These are phyloP conservation scores for Neofusicoccum sp. DNA, from an alignment of 2,329 filamentous ascomycete species.

Conservation along the genomic window DNA sequence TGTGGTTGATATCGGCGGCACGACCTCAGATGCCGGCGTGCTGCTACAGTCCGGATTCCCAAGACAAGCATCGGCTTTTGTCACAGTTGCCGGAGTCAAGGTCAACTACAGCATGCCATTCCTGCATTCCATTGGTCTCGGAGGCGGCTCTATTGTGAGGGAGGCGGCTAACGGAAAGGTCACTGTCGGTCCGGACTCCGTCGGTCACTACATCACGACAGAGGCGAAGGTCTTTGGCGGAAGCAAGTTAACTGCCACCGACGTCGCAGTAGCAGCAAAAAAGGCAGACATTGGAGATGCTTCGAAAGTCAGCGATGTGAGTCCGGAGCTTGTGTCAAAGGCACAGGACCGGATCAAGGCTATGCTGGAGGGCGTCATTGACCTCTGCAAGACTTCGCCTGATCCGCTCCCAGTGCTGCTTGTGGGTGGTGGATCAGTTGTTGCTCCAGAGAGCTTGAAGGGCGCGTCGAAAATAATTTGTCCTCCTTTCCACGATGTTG, in stretches of 20 bases:
- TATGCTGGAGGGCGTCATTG: slow-evolving; percentile 57
- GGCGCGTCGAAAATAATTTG: slow-evolving; percentile 57
- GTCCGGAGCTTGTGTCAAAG: slow-evolving; percentile 22
- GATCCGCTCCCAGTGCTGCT: slow-evolving; percentile 60
- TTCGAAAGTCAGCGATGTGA: slow-evolving; percentile 33
- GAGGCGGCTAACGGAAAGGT: slow-evolving; percentile 34
- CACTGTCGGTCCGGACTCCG: slow-evolving; percentile 61
- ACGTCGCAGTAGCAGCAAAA: slow-evolving; percentile 46
- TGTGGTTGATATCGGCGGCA: slow-evolving; percentile 66
- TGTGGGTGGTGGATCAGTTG: slow-evolving; percentile 62
- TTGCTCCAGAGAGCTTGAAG: slow-evolving; percentile 55
- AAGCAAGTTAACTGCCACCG: slow-evolving; percentile 57
- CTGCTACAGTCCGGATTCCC: slow-evolving; percentile 63
- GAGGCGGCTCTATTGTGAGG: slow-evolving; percentile 57
- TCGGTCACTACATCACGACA: slow-evolving; percentile 56
- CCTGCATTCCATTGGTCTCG: slow-evolving; percentile 51
- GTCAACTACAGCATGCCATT: slow-evolving; percentile 47
- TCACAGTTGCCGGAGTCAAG: slow-evolving; percentile 60
- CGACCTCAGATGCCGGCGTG: slow-evolving; percentile 63
- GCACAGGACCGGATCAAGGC: slow-evolving; percentile 43
- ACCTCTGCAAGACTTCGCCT: slow-evolving; percentile 63
- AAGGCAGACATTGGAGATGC: slow-evolving; percentile 45
- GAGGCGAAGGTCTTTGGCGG: slow-evolving; percentile 60
- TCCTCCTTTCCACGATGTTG: slow-evolving; percentile 14
- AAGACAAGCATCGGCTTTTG: slow-evolving; percentile 61